Evolutionary conservation across 2,329 filamentous ascomycete genomes (phyloP), one percentile per base, ranked within the genome.

Genomic region (Macroventuria anomochaeta): DNA sequence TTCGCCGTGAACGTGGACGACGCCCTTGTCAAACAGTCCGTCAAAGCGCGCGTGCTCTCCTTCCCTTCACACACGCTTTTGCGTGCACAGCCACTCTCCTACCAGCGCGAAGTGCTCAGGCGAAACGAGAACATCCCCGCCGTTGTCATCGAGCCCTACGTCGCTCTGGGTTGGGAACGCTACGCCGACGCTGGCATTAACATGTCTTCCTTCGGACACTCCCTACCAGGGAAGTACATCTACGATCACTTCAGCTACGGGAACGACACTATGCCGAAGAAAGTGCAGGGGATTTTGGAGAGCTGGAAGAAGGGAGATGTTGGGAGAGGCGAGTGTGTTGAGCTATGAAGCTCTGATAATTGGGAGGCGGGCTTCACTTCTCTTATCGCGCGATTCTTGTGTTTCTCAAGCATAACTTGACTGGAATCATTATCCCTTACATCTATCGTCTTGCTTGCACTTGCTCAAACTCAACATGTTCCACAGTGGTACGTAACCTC

Each of bases 121-220:
- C 72, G 75, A 20, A 71, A 76, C 58, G 62, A 56, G 1, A 46
- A 55, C 1, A 72, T 78, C 1, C 81, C 82, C 0, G 71, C 77
- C 0, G 81, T 88, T 7, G 81, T 86, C 3, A 82, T 87, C 34
- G 85, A 88, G 69, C 81, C 83, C 1, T 86, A 85, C 63, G 77
- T 80, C 1, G 75, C 79, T 1, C 81, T 81, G 51, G 82, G 83
- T 0, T 86, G 84, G 83, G 84, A 85, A 71, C 69, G 83, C 15
- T 86, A 85, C 59, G 83, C 83, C 0, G 80, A 85, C 65, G 83
- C 83, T 1, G 82, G 80, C 0, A 76, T 77, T 52, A 80, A 76
- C 39, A 82, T 86, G 79, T 75, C 75, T 28, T 72, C 74, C 0
- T 86, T 85, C 59, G 83, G 83, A 0, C 81, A 86, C 62, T 81